Conservation (phyloP, 257 asterid species). For the Dorcoceras hygrometricum region DNA sequence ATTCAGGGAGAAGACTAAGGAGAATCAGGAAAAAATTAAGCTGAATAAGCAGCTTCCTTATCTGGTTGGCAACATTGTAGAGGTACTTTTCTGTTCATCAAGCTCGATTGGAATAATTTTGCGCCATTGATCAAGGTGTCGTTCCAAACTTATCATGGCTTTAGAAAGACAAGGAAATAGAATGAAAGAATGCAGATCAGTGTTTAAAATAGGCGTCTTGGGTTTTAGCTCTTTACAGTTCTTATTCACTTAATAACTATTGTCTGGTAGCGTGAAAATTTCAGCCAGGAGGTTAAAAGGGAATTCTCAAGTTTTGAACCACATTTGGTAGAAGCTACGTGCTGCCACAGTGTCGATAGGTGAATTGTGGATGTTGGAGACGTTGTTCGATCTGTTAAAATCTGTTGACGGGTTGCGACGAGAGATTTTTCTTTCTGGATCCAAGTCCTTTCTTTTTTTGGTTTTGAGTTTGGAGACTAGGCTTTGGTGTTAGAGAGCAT, state of each 20-base stretch:
- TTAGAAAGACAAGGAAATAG: neutral
- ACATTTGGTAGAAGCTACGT: neutral
- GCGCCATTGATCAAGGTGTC: neutral
- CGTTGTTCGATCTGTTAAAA: neutral
- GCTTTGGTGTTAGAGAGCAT: no score
- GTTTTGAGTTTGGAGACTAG: no score
- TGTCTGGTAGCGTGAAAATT: neutral
- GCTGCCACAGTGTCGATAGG: neutral
- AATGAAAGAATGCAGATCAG: no score
- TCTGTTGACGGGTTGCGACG: neutral
- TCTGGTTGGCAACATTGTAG: constrained; percentile 76
- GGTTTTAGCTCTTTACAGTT: no score
- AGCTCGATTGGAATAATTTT: neutral
- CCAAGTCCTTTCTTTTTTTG: neutral
- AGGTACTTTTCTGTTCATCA: constrained; percentile 25
- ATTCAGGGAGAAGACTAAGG: constrained; percentile 63
- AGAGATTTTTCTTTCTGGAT: neutral
- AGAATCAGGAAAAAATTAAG: constrained; percentile 73
- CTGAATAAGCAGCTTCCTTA: constrained; percentile 73
- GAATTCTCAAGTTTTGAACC: neutral
- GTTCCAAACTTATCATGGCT: neutral
- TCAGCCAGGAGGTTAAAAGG: neutral
- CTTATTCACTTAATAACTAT: no score
- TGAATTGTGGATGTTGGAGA: neutral
- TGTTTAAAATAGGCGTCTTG: no score